phyloP scores from a whole-genome alignment of 2,329 filamentous ascomycete genomes.

The Ceratocystis colombiana region DNA sequence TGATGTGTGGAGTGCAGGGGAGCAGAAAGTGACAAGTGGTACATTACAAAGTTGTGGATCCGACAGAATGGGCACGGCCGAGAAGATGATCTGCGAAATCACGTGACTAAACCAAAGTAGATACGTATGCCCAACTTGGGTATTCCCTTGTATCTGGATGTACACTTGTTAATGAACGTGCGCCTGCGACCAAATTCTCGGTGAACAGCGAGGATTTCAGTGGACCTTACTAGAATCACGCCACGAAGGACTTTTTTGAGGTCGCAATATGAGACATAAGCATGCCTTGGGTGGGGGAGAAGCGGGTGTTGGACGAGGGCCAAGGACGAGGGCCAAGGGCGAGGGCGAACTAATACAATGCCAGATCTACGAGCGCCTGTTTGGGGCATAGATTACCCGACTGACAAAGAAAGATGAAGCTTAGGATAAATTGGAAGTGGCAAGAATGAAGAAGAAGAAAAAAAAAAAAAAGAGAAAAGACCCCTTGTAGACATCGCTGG shows the following conservation, averaged over 20 bases:
- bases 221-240: slow-evolving; percentile 14
- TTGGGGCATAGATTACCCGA: neutral
- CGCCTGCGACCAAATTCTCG: slow-evolving; percentile 10
- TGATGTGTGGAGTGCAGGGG: neutral
- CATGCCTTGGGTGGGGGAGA: neutral
- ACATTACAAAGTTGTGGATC: neutral
- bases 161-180: neutral
- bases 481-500: neutral
- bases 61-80: neutral
- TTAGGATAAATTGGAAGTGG: neutral
- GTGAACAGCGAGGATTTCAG: slow-evolving; percentile 5
- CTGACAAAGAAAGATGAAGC: neutral
- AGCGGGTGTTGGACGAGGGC: neutral
- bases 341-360: neutral
- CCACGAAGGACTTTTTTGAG: neutral
- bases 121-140: neutral
- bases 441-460: neutral
- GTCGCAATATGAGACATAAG: neutral
- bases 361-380: neutral
- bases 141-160: neutral
- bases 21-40: neutral
- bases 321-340: neutral
- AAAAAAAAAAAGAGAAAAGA: neutral
- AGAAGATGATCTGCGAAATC: neutral
- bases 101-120: neutral